phyloP scores from a whole-genome alignment of 305 asterid genomes.

The Coffea humblotiana region DNA sequence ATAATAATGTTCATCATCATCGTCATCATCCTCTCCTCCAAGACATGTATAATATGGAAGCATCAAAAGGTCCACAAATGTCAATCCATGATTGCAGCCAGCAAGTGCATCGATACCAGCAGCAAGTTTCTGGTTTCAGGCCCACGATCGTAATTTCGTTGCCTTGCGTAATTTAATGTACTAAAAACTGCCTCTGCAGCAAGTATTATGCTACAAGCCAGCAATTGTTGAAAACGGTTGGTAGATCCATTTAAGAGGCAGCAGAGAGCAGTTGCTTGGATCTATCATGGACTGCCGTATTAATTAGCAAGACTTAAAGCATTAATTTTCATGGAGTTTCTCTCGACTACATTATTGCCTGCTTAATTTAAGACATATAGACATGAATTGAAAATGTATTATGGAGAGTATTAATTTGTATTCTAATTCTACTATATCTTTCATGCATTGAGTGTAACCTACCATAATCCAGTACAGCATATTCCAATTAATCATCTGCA shows the following conservation, averaged over 20 bases:
- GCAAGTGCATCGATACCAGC: neutral
- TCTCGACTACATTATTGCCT: neutral
- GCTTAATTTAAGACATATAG: neutral
- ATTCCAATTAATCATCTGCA: neutral
- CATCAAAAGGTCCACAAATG: neutral
- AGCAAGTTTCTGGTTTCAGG: neutral
- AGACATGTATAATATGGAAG: neutral
- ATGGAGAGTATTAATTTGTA: neutral
- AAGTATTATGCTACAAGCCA: neutral
- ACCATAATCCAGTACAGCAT: no score
- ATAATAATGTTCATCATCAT: neutral
- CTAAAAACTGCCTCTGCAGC: neutral
- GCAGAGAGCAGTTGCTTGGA: neutral
- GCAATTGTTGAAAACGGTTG: neutral
- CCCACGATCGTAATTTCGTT: neutral
- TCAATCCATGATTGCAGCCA: neutral
- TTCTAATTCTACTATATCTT: no score
- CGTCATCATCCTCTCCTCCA: no score
- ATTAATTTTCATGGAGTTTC: neutral
- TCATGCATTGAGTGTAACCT: neutral
- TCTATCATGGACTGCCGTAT: neutral
- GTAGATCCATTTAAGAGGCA: conserved; percentile 11
- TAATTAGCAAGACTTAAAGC: neutral
- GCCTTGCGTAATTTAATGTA: neutral
- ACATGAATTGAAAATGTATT: no score